phyloP scores from a whole-genome alignment of 2,329 filamentous ascomycete species.

The Metarhizium humberi region DNA sequence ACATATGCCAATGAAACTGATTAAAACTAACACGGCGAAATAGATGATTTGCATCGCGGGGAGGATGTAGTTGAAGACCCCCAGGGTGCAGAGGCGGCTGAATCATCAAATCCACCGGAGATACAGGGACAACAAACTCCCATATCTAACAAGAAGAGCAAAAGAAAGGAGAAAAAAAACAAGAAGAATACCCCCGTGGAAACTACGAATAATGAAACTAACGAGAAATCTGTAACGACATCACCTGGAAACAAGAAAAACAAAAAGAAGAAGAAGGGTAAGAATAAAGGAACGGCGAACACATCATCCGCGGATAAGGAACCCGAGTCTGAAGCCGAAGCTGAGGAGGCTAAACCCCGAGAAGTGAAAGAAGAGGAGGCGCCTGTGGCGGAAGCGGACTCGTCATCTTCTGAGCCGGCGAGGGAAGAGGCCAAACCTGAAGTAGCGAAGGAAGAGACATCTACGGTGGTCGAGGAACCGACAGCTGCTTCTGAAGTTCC shows the following conservation, averaged over 20 bases:
- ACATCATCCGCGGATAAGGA: not conserved
- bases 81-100: not conserved
- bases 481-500: not conserved
- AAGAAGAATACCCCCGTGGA: conserved; percentile 5
- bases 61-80: conserved; percentile 3
- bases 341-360: not conserved
- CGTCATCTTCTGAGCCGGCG: not conserved
- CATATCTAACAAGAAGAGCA: conserved; percentile 4
- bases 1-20: not conserved
- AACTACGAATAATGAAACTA: conserved; percentile 10
- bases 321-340: conserved; percentile 7
- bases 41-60: conserved; percentile 2
- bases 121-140: conserved; percentile 7
- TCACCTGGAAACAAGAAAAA: conserved; percentile 14
- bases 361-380: not conserved
- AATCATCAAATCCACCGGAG: not conserved
- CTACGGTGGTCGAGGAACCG: not conserved
- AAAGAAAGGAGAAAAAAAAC: conserved; percentile 12
- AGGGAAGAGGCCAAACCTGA: no score
- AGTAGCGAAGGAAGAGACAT: not conserved
- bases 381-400: not conserved
- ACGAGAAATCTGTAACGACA: conserved; percentile 6
- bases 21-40: not conserved
- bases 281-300: conserved; percentile 5
- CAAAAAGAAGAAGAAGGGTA: conserved; percentile 15